Conservation (phyloP, 1,284 basidiomycete species). For the Xerocomus nothofagi region DNA sequence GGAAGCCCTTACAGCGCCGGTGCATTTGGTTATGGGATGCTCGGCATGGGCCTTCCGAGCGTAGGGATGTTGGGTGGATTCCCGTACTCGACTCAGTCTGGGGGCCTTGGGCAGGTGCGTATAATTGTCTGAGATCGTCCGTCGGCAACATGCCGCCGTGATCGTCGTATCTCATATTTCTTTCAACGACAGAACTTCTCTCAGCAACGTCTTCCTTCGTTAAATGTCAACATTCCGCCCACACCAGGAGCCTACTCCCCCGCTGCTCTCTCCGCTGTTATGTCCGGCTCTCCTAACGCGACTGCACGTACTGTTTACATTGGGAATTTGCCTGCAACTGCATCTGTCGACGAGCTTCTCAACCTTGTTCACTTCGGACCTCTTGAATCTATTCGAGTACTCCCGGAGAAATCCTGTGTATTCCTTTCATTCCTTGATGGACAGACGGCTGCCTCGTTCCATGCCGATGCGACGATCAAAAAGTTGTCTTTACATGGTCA, state of each 20-base stretch:
- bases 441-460: slow-evolving; percentile 88
- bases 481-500: slow-evolving; percentile 88
- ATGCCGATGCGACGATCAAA: slow-evolving; percentile 92
- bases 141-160: background rate
- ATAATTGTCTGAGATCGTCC: background rate
- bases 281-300: slow-evolving; percentile 61
- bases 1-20: slow-evolving; percentile 49
- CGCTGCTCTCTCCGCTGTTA: slow-evolving; percentile 64
- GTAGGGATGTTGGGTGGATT: slow-evolving; percentile 69
- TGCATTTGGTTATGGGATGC: slow-evolving; percentile 65
- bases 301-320: slow-evolving; percentile 94
- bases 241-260: slow-evolving; percentile 68
- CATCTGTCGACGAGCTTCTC: slow-evolving; percentile 95
- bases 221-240: slow-evolving; percentile 59
- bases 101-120: slow-evolving; percentile 63
- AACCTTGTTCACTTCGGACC: slow-evolving; percentile 98
- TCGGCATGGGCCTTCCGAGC: slow-evolving; percentile 70
- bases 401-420: slow-evolving; percentile 98
- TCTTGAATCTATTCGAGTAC: slow-evolving; percentile 90
- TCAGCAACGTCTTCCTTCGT: slow-evolving; percentile 60
- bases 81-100: slow-evolving; percentile 69
- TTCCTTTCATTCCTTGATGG: slow-evolving; percentile 97
- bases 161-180: background rate
- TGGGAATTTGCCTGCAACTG: slow-evolving; percentile 94
- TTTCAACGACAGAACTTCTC: slow-evolving; percentile 36